Percentiles rank a stretch among this genome's conserved stretches.
Conservation (phyloP, 169 alveolate species). For the Plasmodium malariae region DNA sequence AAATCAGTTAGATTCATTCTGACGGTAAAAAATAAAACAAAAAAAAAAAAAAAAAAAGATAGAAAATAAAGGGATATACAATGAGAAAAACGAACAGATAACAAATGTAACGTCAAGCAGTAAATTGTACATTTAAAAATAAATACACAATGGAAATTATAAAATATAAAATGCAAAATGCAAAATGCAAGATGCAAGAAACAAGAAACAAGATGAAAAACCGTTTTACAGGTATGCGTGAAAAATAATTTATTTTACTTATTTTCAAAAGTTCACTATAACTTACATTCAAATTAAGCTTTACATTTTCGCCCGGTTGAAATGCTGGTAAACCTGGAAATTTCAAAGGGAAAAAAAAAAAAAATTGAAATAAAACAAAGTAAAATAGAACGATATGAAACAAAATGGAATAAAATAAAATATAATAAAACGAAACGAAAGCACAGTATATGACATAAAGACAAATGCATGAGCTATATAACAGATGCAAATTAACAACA, state of each 20-base stretch:
- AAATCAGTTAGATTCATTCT: conserved; percentile 11
- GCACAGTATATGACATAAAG: no score
- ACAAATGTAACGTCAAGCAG: neutral
- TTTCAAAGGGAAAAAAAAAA: conserved; percentile 7
- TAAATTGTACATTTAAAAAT: neutral
- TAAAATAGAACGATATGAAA: neutral
- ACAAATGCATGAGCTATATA: no score
- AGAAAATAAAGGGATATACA: no score
- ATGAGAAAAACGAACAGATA: no score
- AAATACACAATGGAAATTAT: neutral
- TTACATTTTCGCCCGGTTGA: conserved; percentile 74
- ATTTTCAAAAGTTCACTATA: conserved; percentile 3
- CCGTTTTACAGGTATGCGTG: neutral
- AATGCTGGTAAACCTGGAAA: conserved; percentile 66
- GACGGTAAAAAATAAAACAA: no score
- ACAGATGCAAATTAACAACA: neutral
- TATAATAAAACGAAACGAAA: neutral
- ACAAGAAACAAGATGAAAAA: conserved; percentile 14
- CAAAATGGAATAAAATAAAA: neutral
- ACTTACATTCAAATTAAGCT: conserved; percentile 70
- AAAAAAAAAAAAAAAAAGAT: conserved; percentile 12
- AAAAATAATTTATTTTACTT: neutral
- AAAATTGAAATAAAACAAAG: conserved; percentile 17
- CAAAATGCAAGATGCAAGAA: conserved; percentile 2
- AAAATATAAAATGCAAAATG: neutral